phyloP scores from a whole-genome alignment of 2,329 filamentous ascomycete genomes.

The Colletotrichum liriopes region DNA sequence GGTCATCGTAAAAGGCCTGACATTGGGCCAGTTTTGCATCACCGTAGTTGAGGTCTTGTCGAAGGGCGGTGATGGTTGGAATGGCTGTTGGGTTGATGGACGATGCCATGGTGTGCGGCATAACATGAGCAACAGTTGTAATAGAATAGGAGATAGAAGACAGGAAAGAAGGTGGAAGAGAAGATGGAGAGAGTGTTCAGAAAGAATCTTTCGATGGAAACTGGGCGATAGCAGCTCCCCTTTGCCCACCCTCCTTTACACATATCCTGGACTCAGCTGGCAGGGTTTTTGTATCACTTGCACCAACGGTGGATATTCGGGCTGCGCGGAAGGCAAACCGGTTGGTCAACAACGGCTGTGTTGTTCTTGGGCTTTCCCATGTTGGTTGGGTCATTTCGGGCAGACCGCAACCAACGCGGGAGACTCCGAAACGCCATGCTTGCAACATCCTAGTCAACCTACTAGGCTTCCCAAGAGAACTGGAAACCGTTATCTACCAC shows the following conservation, averaged over 20 bases:
- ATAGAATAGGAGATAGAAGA: background rate
- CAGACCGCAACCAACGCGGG: background rate
- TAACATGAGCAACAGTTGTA: background rate
- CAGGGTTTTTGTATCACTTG: background rate
- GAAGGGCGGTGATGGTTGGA: conserved; percentile 24
- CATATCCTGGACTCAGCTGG: background rate
- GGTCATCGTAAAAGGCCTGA: conserved; percentile 23
- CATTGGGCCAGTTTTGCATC: background rate
- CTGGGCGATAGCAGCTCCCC: background rate
- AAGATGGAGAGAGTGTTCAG: background rate
- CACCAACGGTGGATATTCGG: background rate
- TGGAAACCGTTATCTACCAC: background rate
- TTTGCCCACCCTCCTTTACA: background rate
- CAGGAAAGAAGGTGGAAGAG: background rate
- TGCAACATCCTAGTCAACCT: background rate
- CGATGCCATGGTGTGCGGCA: background rate
- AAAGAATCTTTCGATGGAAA: background rate
- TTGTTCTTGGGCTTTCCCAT: background rate
- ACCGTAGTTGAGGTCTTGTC: conserved; percentile 25
- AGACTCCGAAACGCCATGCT: too few relatives aligned
- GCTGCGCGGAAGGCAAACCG: background rate
- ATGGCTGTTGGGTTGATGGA: background rate
- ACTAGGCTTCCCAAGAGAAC: background rate
- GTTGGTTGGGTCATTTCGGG: background rate
- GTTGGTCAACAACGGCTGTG: background rate